Base-by-base conservation (phyloP, 2,329 filamentous ascomycete genomes). In the Phaeosphaeria sp. region DNA sequence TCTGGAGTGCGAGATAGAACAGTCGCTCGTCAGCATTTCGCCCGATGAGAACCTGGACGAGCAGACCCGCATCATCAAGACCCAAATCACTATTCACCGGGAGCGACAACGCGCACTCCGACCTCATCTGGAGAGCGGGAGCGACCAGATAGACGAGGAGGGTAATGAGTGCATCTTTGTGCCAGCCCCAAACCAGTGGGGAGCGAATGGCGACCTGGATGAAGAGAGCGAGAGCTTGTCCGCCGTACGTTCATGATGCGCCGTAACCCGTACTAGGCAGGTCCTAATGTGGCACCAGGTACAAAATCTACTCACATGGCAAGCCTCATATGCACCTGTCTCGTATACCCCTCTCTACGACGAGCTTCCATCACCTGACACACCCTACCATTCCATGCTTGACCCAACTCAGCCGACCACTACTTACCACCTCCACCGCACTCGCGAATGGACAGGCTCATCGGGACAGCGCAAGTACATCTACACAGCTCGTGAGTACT, bases 131-230 rank as follows among this genome's bases (percentile, higher is more conserved):
- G 74, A 77, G 58, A 76, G 73, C 42, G 74, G 73, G 21, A 77
- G 74, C 50, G 74, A 71, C 43, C 62, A 69, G 27, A 66, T 73
- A 27, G 74, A 77, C 48, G 74, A 67, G 43, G 72, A 75, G 54
- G 74, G 74, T 20, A 72, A 74, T 46, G 72, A 75, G 50, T 75
- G 72, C 51, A 71, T 73, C 30, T 76, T 77, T 52, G 70, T 75
- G 21, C 70, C 74, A 11, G 73, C 73, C 21, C 73, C 74, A n/a
- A 77, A 75, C 46, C 73, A 75, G 54, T 76, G 73, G 73, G 73
- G 74, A 9, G 73, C 72, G 2, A 75, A 76, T 22, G 73, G 73
- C 15, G 74, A 77, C 46, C 55, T 77, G 33, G 73, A 77, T 47
- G 74, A 77, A 59, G 73, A 75, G 63, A 76, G 73, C 46, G 73